A percentile compares a stretch with the other conserved stretches of the same genome.
phyloP scores from a whole-genome alignment of 1,139 yeast species.

The Yamadazyma jaroonii region DNA sequence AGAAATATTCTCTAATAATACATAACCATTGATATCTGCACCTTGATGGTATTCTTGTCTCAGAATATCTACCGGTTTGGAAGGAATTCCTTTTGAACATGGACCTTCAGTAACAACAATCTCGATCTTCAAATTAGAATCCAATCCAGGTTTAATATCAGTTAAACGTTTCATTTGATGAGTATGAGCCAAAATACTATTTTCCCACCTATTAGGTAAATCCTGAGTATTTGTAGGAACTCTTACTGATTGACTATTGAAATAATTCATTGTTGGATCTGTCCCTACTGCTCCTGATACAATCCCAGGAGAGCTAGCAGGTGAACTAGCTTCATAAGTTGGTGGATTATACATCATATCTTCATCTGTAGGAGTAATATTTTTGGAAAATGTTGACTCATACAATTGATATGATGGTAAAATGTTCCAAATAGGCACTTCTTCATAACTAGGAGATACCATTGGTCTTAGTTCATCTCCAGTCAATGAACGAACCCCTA shows the following conservation, averaged over 20 bases:
- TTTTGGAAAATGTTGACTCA: slow-evolving; percentile 37
- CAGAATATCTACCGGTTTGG: slow-evolving; percentile 23
- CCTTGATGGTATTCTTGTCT: slow-evolving; percentile 49
- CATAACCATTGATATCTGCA: slow-evolving; percentile 54
- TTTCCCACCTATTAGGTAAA: slow-evolving; percentile 32
- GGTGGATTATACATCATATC: slow-evolving; percentile 36
- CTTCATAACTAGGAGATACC: slow-evolving; percentile 16
- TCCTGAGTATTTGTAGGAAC: slow-evolving; percentile 11
- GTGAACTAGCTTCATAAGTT: slow-evolving; percentile 22
- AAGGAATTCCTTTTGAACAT: slow-evolving; percentile 34
- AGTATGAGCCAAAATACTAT: slow-evolving; percentile 42
- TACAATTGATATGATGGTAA: slow-evolving; percentile 44
- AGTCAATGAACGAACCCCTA: not conserved
- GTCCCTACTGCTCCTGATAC: not conserved
- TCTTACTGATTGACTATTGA: slow-evolving; percentile 20
- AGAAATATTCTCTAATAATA: slow-evolving; percentile 44
- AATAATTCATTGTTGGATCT: slow-evolving; percentile 1
- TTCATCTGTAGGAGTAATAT: slow-evolving; percentile 33
- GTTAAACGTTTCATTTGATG: slow-evolving; percentile 37
- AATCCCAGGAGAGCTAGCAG: slow-evolving; percentile 1
- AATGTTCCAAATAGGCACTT: slow-evolving; percentile 28
- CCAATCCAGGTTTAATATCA: slow-evolving; percentile 23
- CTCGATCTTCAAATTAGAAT: slow-evolving; percentile 28
- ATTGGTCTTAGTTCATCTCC: slow-evolving; percentile 10
- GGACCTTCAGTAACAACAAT: slow-evolving; percentile 36